These are phyloP conservation scores for Botrytis deweyae DNA, from an alignment of 2,329 filamentous ascomycete species.

Conservation along the genomic window DNA sequence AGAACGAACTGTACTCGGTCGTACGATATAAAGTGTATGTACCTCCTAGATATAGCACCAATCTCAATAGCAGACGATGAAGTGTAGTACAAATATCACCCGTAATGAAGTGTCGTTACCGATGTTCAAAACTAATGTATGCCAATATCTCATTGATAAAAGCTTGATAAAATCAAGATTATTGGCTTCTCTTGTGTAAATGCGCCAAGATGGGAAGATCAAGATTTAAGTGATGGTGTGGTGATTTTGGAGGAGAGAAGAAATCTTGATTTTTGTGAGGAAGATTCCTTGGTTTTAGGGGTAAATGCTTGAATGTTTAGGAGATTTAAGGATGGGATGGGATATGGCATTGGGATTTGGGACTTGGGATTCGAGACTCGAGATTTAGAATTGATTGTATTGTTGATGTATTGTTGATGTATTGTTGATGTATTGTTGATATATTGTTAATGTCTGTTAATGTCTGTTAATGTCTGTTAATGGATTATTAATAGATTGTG, in stretches of 20 bases:
- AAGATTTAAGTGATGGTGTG: not conserved
- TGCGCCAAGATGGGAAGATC: not conserved
- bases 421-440: too few relatives aligned
- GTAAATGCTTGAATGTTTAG: not conserved
- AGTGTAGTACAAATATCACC: not conserved
- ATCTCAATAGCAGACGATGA: not conserved
- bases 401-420: too few relatives aligned
- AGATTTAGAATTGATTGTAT: too few relatives aligned
- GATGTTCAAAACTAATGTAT: not conserved
- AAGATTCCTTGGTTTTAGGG: not conserved
- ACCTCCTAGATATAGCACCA: too few relatives aligned
- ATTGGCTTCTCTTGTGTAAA: not conserved
- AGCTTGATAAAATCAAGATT: slow-evolving; percentile 15
- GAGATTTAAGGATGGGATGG: not conserved
- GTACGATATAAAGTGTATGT: not conserved
- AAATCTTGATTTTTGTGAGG: not conserved
- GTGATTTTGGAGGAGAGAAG: not conserved
- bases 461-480: too few relatives aligned
- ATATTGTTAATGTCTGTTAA: too few relatives aligned
- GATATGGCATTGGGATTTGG: not conserved
- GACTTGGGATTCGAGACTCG: too few relatives aligned
- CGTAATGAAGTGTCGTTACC: not conserved
- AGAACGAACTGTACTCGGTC: not conserved
- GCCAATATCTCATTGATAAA: not conserved
- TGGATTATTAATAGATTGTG: too few relatives aligned